Evolutionary conservation across 2,329 filamentous ascomycete genomes (phyloP).

Genomic region (Rhytidhysteron rufulum): DNA sequence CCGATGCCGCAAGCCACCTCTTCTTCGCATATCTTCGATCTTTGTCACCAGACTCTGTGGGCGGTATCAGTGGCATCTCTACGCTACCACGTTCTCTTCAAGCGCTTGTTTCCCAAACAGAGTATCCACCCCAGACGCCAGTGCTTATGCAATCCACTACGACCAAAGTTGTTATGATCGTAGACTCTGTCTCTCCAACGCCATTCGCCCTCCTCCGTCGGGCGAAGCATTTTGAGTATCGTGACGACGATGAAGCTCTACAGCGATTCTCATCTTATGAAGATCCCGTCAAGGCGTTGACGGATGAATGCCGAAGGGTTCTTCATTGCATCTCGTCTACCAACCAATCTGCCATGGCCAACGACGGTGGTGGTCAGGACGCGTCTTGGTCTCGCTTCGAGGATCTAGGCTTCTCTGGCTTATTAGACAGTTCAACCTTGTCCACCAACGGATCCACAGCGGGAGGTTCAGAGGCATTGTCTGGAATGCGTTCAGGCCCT

Average conservation of each 20-base stretch:
- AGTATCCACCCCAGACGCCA: slow-evolving; percentile 83
- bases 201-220: slow-evolving; percentile 87
- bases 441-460: slow-evolving; percentile 23
- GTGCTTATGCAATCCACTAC: slow-evolving; percentile 74
- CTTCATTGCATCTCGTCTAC: slow-evolving; percentile 81
- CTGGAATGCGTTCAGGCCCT: slow-evolving; percentile 63
- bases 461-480: slow-evolving; percentile 64
- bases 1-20: slow-evolving; percentile 91
- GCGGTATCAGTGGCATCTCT: slow-evolving; percentile 73
- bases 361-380: slow-evolving; percentile 54
- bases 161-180: slow-evolving; percentile 92
- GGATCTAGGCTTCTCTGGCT: slow-evolving; percentile 82
- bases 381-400: slow-evolving; percentile 97
- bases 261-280: slow-evolving; percentile 84
- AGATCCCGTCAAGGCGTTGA: slow-evolving; percentile 81
- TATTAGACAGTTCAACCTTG: slow-evolving; percentile 62
- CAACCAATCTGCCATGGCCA: slow-evolving; percentile 72
- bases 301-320: slow-evolving; percentile 90
- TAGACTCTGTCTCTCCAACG: slow-evolving; percentile 89
- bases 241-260: slow-evolving; percentile 79
- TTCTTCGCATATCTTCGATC: slow-evolving; percentile 98
- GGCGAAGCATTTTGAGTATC: slow-evolving; percentile 92
- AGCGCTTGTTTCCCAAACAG: slow-evolving; percentile 83
- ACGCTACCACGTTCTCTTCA: slow-evolving; percentile 86
- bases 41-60: slow-evolving; percentile 69